Percentiles rank a stretch among this genome's conserved stretches.
Conservation (phyloP, 208 protist species). For the Wallacemonas collosoma region DNA sequence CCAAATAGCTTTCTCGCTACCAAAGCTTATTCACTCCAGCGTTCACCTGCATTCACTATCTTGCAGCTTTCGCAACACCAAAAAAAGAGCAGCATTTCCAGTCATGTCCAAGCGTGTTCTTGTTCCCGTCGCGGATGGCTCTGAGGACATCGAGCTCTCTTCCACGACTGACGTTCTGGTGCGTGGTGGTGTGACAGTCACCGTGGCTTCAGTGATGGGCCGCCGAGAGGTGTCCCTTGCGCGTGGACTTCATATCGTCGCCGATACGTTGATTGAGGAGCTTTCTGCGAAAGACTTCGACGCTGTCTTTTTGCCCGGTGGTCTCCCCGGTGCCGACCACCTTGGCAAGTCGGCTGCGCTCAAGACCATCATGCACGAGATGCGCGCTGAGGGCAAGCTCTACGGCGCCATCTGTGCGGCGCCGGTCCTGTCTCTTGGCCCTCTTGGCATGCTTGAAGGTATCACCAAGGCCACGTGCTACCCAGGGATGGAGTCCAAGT, state of each 20-base stretch:
- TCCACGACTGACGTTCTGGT: conserved; percentile 84
- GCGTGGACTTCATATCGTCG: conserved; percentile 59
- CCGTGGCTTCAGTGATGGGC: conserved; percentile 77
- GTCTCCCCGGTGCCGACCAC: conserved; percentile 70
- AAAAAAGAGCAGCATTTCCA: background rate
- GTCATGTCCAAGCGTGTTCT: conserved; percentile 67
- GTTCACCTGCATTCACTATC: background rate
- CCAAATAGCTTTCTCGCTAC: conserved; percentile 13
- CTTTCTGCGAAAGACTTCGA: conserved; percentile 65
- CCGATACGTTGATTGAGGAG: conserved; percentile 64
- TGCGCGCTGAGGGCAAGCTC: conserved; percentile 57
- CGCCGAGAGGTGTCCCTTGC: conserved; percentile 57
- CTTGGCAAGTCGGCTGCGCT: conserved; percentile 60
- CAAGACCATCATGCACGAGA: conserved; percentile 73
- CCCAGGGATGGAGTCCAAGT: conserved; percentile 70
- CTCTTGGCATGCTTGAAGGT: conserved; percentile 77
- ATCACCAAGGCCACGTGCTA: conserved; percentile 82
- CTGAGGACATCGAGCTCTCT: conserved; percentile 89
- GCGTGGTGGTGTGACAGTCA: conserved; percentile 71
- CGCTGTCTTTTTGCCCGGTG: conserved; percentile 82
- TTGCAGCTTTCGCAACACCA: conserved; percentile 1
- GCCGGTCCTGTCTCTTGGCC: conserved; percentile 58
- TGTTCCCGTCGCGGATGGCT: conserved; percentile 79
- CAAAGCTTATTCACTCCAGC: conserved; percentile 10
- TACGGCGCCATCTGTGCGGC: conserved; percentile 89